Evolutionary conservation across 371 early-diverging fungal species (phyloP), one percentile per base, ranked within the genome.

Genomic region (Smittium culicis): DNA sequence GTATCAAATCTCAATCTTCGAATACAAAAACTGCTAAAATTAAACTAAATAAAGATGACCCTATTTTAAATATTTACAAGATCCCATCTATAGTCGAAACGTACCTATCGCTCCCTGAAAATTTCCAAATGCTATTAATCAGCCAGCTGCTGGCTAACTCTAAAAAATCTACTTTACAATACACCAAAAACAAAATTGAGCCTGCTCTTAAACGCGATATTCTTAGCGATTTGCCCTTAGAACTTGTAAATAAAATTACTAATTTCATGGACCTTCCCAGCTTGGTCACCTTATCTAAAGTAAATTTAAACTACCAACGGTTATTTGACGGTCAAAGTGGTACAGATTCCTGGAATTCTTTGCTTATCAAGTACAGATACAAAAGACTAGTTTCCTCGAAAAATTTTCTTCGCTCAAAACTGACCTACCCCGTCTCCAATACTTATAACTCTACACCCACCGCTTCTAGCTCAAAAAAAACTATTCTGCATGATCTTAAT

Each of bases 181-280:
- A 88, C 74, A 84, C 88, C 3, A 82, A 86, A 67, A 83, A 86
- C 20, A 73, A 87, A 16, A 83, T 93, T 61, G 79, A 84, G 35
- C 88, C 92, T 0, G 84, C 85, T 3, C 81, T 95, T 67, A 88
- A 90, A 71, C 81, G 85, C 63, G 94, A 96, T 77, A 90, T 94
- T 69, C 61, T 94, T n/a, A 80, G 83, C 16, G 80, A 84, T 5
- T 75, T 95, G 66, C 98, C 98, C 0, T 69, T 79, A 16, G 88
- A 90, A 68, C 76, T 94, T 2, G 73, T 84, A 17, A 83, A 83
- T 65, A 85, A 88, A 66, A 82, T 95, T 62, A 80, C 95, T 31
- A 74, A 80, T 27, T 87, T 85, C 69, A 79, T 94, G 68, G 97
- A 94, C 66, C 77, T 87, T 11, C 71, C 77, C 16, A 79, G 87